Base-by-base conservation (phyloP, 345 rosid genomes). In the Eucalyptus polyanthemos region DNA sequence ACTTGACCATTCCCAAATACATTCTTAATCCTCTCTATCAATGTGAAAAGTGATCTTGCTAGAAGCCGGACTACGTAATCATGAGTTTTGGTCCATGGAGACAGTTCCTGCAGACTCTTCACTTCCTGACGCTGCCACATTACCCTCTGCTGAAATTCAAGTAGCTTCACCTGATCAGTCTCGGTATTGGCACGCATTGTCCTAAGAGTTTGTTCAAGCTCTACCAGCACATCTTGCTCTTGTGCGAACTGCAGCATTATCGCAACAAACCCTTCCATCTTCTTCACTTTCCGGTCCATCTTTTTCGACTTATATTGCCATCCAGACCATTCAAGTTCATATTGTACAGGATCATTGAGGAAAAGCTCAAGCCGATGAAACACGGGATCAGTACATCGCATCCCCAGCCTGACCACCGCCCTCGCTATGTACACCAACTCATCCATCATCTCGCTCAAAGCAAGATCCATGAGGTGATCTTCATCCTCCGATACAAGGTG, bases 221-320 rank as follows among this genome's bases (percentile, higher is more conserved):
- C 97, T 11, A 93, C 95, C 87, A 95, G 91, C 87, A 94, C 96
- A 81, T 95, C 96, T 88, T 93, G 89, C 92, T 96, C 96, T 42
- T 92, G 94, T 87, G 94, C 88, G 91, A 94, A 91, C 88, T 95
- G 95, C 90, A 91, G 90, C 42, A 92, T 93, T 44, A 88, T 89
- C 9, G 91, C 93, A 85, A 91, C 90, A 90, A 93, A 94, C 87
- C 93, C 91, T 93, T 93, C 95, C 96, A 95, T 93, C 87, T 96
- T 94, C 92, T 94, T 96, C 86, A 95, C 94, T 91, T 92, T 94
- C 92, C 91, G 94, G 86, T 95, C 96, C 97, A 96, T 96, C 94
- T 95, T 95, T 91, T 93, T 93, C 90, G 89, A 88, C 86, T 91
- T 90, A 89, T 93, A 96, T 47, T 91, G 92, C 95, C 95, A 95